Percentiles rank a stretch among this genome's conserved stretches.
phyloP scores from a whole-genome alignment of 352 stramenopile species.

The Phytophthora tentaculata region DNA sequence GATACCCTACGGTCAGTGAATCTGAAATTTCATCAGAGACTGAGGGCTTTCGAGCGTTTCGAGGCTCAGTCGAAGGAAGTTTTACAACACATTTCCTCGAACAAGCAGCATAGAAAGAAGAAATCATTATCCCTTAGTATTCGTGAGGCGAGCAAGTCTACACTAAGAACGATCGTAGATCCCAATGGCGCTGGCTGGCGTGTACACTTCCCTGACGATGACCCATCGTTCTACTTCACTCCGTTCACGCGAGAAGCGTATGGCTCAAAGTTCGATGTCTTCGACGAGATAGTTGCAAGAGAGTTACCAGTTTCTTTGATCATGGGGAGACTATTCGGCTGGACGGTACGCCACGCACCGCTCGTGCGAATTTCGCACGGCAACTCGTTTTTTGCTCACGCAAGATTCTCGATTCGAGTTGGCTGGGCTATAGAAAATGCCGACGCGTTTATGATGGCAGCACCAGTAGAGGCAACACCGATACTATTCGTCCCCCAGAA shows the following conservation, averaged over 20 bases:
- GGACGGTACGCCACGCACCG: neutral
- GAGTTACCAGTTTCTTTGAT: neutral
- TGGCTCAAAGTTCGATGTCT: slow-evolving; percentile 1
- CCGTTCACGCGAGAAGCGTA: slow-evolving; percentile 23
- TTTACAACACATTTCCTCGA: no score
- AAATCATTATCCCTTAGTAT: no score
- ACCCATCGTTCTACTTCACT: slow-evolving; percentile 38
- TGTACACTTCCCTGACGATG: slow-evolving; percentile 20
- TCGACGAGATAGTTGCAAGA: neutral
- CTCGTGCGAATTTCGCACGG: neutral
- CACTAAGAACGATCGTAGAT: no score
- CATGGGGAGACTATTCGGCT: neutral
- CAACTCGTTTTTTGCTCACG: neutral
- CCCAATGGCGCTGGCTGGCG: neutral
- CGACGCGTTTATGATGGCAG: neutral
- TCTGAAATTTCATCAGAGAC: no score
- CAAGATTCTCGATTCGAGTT: neutral
- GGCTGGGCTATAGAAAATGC: neutral
- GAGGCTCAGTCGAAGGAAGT: no score
- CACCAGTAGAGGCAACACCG: no score
- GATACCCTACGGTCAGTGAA: no score
- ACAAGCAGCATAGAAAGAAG: no score
- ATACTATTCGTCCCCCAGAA: no score
- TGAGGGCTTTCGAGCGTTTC: no score
- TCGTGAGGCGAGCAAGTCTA: no score